These are phyloP conservation scores for Ailanthus altissimus DNA, from an alignment of 345 rosid genomes.

Conservation along the genomic window DNA sequence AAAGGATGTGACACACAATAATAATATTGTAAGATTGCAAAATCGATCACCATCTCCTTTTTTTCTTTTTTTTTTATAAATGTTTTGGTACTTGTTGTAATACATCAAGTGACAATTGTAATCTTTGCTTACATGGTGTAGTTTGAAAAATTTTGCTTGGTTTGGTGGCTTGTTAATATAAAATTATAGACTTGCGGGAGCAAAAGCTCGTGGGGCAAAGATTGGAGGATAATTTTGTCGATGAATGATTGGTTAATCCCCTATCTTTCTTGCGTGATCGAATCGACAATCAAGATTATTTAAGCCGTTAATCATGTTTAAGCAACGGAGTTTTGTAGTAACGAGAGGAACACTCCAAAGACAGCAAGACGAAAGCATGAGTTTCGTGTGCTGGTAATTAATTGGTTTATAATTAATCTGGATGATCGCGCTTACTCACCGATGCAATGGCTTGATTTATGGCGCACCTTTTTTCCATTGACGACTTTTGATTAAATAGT, in stretches of 20 bases:
- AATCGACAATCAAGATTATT: slow-evolving; percentile 18
- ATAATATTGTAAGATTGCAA: neutral
- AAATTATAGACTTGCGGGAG: slow-evolving; percentile 3
- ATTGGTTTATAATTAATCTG: too few relatives aligned
- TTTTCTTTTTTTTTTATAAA: too few relatives aligned
- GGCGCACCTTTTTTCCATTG: neutral
- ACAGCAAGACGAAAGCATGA: slow-evolving; percentile 30
- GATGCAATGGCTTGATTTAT: slow-evolving; percentile 28
- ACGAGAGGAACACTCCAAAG: slow-evolving; percentile 42
- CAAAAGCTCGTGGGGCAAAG: slow-evolving; percentile 17
- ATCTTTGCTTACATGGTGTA: slow-evolving; percentile 11
- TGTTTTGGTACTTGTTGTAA: too few relatives aligned
- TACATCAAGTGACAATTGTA: too few relatives aligned
- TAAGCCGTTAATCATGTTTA: slow-evolving; percentile 13
- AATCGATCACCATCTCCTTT: neutral
- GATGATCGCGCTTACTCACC: slow-evolving; percentile 5
- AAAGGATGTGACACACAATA: too few relatives aligned
- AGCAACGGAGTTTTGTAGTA: slow-evolving; percentile 18
- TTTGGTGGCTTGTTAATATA: slow-evolving; percentile 8
- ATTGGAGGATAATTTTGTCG: slow-evolving; percentile 21
- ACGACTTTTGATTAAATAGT: neutral
- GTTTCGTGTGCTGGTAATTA: slow-evolving; percentile 32
- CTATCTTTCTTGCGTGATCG: slow-evolving; percentile 28
- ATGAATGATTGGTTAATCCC: slow-evolving; percentile 19
- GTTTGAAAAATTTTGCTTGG: neutral